phyloP scores from a whole-genome alignment of 1,284 basidiomycete species.

The Malassezia dermatis region DNA sequence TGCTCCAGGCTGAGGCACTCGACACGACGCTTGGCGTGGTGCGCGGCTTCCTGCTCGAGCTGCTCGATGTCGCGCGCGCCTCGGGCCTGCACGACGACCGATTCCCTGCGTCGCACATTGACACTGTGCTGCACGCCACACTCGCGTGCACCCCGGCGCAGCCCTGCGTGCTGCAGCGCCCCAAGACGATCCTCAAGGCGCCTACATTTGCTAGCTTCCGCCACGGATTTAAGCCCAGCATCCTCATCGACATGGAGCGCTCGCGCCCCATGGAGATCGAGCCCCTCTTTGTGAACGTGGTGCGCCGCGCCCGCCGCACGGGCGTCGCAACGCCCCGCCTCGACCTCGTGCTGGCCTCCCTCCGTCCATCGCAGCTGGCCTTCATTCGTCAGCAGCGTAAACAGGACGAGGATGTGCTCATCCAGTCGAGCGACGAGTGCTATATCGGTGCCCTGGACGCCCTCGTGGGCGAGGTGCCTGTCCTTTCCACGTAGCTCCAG shows the following conservation, averaged over 20 bases:
- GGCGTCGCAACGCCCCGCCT: slow-evolving; percentile 33
- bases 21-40: slow-evolving; percentile 48
- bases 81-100: slow-evolving; percentile 27
- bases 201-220: slow-evolving; percentile 1
- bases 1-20: slow-evolving; percentile 43
- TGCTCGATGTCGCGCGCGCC: slow-evolving; percentile 49
- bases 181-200: background rate
- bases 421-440: background rate
- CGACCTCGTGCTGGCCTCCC: slow-evolving; percentile 30
- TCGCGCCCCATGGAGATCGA: slow-evolving; percentile 38
- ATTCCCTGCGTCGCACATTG: slow-evolving; percentile 24
- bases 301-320: slow-evolving; percentile 20
- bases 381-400: slow-evolving; percentile 4
- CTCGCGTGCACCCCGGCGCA: slow-evolving; percentile 9
- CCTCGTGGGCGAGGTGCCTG: background rate
- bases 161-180: background rate
- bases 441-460: background rate
- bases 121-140: slow-evolving; percentile 28
- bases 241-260: slow-evolving; percentile 37
- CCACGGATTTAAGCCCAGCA: slow-evolving; percentile 33
- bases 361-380: slow-evolving; percentile 28
- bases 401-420: background rate
- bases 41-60: slow-evolving; percentile 49
- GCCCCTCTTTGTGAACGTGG: slow-evolving; percentile 29
- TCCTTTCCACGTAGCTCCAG: background rate